Percentiles rank a stretch among this genome's conserved stretches.
phyloP scores from a whole-genome alignment of 768 basidiomycete species.

The Boletus rex-veris region DNA sequence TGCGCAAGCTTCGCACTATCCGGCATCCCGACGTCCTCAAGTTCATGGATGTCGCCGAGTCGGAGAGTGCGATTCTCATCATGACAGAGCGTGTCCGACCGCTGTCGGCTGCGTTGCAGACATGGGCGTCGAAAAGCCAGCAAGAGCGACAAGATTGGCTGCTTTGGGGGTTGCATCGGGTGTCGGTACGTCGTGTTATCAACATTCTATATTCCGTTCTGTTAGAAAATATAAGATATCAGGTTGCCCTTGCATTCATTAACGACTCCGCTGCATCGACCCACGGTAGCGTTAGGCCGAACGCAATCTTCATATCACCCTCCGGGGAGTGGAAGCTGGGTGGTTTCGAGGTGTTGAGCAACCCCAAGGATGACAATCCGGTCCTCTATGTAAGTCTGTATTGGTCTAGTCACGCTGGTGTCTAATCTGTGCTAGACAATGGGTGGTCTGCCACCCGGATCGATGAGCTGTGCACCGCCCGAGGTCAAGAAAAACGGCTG shows the following conservation, averaged over 20 bases:
- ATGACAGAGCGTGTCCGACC: conserved; percentile 93
- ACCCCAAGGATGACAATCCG: conserved; percentile 71
- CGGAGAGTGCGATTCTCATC: conserved; percentile 82
- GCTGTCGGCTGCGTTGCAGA: conserved; percentile 55
- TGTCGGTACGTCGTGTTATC: conserved; percentile 54
- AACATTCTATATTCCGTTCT: neutral
- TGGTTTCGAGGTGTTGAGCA: conserved; percentile 89
- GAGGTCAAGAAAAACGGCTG: conserved; percentile 90
- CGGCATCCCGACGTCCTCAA: conserved; percentile 96
- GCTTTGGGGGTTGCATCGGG: conserved; percentile 88
- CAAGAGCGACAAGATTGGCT: conserved; percentile 83
- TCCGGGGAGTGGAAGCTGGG: conserved; percentile 97
- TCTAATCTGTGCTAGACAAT: conserved; percentile 47
- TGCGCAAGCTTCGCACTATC: conserved; percentile 85
- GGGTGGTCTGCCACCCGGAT: conserved; percentile 61
- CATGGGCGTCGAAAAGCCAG: conserved; percentile 58
- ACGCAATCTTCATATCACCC: conserved; percentile 84
- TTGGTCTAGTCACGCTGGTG: conserved; percentile 4
- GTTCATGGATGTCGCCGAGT: conserved; percentile 91
- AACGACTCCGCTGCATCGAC: conserved; percentile 81
- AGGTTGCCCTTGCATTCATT: conserved; percentile 89
- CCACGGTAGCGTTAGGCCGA: conserved; percentile 74
- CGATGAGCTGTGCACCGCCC: conserved; percentile 63
- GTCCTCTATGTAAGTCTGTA: conserved; percentile 69
- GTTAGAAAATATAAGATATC: neutral